Evolutionary conservation across 345 rosid genomes (phyloP).

Genomic region (Linum trigynum): DNA sequence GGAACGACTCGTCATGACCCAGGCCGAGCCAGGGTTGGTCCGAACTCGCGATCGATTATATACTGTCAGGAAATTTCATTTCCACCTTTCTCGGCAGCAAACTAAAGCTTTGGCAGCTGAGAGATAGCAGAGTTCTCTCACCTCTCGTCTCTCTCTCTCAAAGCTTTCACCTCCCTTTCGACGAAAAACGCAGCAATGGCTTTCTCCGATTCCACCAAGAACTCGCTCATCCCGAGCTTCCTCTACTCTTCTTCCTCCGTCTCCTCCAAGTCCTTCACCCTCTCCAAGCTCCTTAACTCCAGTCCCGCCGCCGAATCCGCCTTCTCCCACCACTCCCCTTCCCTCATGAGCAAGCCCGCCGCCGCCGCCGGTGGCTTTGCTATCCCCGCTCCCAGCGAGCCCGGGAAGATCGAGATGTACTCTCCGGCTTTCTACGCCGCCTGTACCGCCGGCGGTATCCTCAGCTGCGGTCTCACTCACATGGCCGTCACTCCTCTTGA

Average conservation of each 20-base stretch:
- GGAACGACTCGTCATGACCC: not conserved
- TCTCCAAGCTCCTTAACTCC: constrained; percentile 20
- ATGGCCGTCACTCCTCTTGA: constrained; percentile 86
- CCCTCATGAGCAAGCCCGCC: not conserved
- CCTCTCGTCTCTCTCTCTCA: not conserved
- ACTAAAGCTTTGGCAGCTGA: not conserved
- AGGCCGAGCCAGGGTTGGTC: not conserved
- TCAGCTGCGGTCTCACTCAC: constrained; percentile 84
- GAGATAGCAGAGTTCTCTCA: not conserved
- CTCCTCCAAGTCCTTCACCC: constrained; percentile 16
- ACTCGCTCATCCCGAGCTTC: constrained; percentile 58
- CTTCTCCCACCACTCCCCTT: not conserved
- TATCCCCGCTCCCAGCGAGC: constrained; percentile 56
- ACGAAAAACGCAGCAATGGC: constrained; percentile 28
- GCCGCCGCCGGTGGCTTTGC: constrained; percentile 16
- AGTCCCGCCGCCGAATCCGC: constrained; percentile 10
- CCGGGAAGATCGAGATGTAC: constrained; percentile 50
- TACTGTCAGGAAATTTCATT: not conserved
- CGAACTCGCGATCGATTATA: no score
- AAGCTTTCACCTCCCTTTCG: not conserved
- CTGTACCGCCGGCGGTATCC: constrained; percentile 62
- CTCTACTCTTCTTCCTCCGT: constrained; percentile 45
- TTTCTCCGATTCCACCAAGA: constrained; percentile 26
- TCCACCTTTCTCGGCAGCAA: not conserved
- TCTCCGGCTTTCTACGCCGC: constrained; percentile 76